Percentiles rank a stretch among this genome's conserved stretches.
phyloP scores from a whole-genome alignment of 306 rosid genomes.

The Medicago lupulina region DNA sequence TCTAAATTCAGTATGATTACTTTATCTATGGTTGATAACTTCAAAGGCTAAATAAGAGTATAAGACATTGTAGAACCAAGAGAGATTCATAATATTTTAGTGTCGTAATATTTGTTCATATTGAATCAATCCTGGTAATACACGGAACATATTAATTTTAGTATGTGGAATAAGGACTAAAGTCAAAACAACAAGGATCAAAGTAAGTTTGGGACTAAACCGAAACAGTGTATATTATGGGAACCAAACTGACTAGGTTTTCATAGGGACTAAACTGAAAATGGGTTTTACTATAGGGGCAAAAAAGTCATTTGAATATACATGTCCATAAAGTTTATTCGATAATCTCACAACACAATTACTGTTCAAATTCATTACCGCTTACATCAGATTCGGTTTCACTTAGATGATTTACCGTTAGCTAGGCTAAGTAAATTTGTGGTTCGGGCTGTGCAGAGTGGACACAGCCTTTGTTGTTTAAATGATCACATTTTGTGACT shows the following conservation, averaged over 20 bases:
- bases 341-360: neutral
- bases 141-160: conserved; percentile 1
- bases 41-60: conserved; percentile 14
- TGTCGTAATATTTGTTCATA: neutral
- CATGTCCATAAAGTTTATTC: neutral
- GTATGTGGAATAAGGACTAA: neutral
- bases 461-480: neutral
- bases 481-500: conserved; percentile 28
- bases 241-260: neutral
- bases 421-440: neutral
- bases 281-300: neutral
- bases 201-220: neutral
- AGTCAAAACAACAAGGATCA: neutral
- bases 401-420: neutral
- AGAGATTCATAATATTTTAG: neutral
- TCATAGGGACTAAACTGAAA: neutral
- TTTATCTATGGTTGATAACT: conserved; percentile 4
- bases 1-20: conserved; percentile 26
- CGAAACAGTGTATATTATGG: neutral
- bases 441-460: neutral
- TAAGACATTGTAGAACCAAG: neutral
- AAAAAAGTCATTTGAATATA: neutral
- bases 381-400: conserved; percentile 9
- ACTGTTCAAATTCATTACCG: neutral
- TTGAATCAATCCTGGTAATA: neutral